Percentiles rank a stretch among this genome's conserved stretches.
phyloP scores from a whole-genome alignment of 495 filamentous ascomycete species.

The Tuber borchii region DNA sequence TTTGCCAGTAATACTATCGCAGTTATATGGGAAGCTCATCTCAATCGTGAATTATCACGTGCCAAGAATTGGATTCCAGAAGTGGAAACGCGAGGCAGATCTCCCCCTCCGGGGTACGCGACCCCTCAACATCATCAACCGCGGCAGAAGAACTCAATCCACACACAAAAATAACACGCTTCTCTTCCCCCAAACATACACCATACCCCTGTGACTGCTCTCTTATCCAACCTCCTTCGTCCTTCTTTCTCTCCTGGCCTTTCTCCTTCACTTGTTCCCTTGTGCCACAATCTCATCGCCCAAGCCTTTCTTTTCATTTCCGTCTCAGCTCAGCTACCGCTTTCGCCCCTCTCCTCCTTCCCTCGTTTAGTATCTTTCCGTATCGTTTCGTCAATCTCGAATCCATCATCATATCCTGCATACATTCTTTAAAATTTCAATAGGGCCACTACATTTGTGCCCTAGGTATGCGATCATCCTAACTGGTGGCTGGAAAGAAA shows the following conservation, averaged over 20 bases:
- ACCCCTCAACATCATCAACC: constrained; percentile 37
- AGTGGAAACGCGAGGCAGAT: constrained; percentile 27
- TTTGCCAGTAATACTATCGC: neutral
- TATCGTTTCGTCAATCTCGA: constrained; percentile 1
- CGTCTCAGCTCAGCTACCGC: constrained; percentile 9
- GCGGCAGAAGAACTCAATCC: constrained; percentile 9
- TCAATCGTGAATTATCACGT: constrained; percentile 4
- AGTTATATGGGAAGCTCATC: neutral
- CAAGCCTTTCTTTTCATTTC: constrained; percentile 5
- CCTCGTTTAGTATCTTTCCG: neutral
- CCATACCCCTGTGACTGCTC: constrained; percentile 22
- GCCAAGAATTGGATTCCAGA: constrained; percentile 11
- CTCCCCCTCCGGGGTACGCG: constrained; percentile 17
- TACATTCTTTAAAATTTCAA: constrained; percentile 24
- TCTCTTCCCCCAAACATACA: constrained; percentile 3
- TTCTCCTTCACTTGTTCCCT: constrained; percentile 9
- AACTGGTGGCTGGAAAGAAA: constrained; percentile 33
- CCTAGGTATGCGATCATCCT: constrained; percentile 34
- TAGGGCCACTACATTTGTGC: constrained; percentile 25
- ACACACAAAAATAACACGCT: constrained; percentile 23
- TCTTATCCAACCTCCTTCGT: constrained; percentile 23
- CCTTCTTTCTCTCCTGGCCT: constrained; percentile 13
- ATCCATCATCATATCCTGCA: constrained; percentile 23
- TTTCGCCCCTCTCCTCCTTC: constrained; percentile 17
- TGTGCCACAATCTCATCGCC: constrained; percentile 33